Evolutionary conservation across 805 yeast genomes (phyloP).

Genomic region (Pichia nakasei): DNA sequence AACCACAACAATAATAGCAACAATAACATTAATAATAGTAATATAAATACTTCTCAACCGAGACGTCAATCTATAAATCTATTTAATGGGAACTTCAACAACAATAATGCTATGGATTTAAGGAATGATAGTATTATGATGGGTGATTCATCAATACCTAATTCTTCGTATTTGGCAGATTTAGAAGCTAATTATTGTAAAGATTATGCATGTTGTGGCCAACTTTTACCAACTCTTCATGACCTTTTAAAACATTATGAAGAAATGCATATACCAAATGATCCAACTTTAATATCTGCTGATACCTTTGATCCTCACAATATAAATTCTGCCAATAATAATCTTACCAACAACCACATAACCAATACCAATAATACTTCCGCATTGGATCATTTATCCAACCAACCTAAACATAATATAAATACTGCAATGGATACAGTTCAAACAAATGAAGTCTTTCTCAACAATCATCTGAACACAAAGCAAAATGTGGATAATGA

Average conservation of each 20-base stretch:
- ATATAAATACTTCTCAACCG: conserved; percentile 1
- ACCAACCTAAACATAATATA: neutral
- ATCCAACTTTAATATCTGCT: conserved; percentile 23
- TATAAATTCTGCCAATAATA: conserved; percentile 50
- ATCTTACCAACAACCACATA: neutral
- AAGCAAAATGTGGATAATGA: conserved; percentile 5
- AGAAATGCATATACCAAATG: conserved; percentile 77
- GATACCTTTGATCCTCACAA: conserved; percentile 15
- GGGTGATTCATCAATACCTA: conserved; percentile 52
- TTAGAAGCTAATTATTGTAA: conserved; percentile 93
- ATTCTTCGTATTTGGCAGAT: conserved; percentile 79
- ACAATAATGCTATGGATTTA: conserved; percentile 18
- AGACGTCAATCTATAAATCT: conserved; percentile 13
- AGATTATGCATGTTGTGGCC: conserved; percentile 95
- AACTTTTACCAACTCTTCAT: conserved; percentile 83
- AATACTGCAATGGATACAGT: conserved; percentile 62
- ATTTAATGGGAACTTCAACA: conserved; percentile 12
- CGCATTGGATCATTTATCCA: neutral
- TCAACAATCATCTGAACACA: conserved; percentile 26
- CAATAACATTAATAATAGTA: neutral
- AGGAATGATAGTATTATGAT: conserved; percentile 23
- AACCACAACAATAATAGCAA: conserved; percentile 6
- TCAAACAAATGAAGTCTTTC: conserved; percentile 85
- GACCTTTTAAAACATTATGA: conserved; percentile 92
- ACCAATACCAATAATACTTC: neutral